phyloP scores from a whole-genome alignment of 257 asterid genomes.

The Solanum chilense region DNA sequence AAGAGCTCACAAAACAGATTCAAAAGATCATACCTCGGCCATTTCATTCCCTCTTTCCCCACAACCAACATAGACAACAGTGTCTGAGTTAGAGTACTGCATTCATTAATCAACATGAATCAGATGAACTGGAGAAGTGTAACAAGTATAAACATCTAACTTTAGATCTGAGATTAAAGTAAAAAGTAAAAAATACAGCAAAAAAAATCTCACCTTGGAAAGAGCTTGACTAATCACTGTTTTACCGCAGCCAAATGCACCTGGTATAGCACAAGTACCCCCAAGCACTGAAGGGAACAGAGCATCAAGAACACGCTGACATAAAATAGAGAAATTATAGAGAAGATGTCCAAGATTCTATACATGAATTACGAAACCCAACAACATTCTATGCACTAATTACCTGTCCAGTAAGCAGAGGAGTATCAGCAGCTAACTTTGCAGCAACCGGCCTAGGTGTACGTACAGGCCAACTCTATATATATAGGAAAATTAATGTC shows the following conservation, averaged over 20 bases:
- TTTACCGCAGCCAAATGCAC: slow-evolving; percentile 99
- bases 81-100: slow-evolving; percentile 95
- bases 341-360: not conserved
- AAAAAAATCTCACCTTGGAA: slow-evolving; percentile 58
- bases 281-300: slow-evolving; percentile 99
- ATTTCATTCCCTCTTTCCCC: slow-evolving; percentile 99
- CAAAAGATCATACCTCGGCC: slow-evolving; percentile 74
- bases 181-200: not conserved
- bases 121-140: not conserved
- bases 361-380: not conserved
- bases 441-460: slow-evolving; percentile 94
- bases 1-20: not conserved
- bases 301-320: slow-evolving; percentile 98
- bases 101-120: slow-evolving; percentile 8
- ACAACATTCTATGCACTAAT: not conserved
- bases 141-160: not conserved
- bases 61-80: slow-evolving; percentile 97
- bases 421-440: slow-evolving; percentile 98
- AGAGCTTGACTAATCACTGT: slow-evolving; percentile 99
- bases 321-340: slow-evolving; percentile 4
- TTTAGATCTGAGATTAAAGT: not conserved
- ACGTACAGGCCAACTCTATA: slow-evolving; percentile 97
- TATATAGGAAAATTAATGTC: not conserved
- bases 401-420: slow-evolving; percentile 99
- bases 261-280: slow-evolving; percentile 99